Evolutionary conservation across 2,329 filamentous ascomycete species (phyloP).

Genomic region (Pyrenochaeta sp.): DNA sequence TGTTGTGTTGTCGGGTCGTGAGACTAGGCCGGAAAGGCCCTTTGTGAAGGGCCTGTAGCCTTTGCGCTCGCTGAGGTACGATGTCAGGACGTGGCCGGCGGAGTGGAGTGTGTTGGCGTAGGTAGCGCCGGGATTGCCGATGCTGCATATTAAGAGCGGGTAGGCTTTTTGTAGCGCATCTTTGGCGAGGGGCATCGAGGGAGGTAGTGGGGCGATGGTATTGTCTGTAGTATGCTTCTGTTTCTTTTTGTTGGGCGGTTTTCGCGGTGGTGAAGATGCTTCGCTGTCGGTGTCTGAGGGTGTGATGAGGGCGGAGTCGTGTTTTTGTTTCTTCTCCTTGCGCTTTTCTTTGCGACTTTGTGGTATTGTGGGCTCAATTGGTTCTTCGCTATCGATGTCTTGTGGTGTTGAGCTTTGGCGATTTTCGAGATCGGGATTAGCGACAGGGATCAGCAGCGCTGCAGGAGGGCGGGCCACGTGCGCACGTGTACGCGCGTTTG

Average conservation of each 20-base stretch:
- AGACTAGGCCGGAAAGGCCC: constrained; percentile 40
- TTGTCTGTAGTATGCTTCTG: constrained; percentile 1
- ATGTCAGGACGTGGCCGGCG: constrained; percentile 82
- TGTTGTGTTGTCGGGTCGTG: constrained; percentile 34
- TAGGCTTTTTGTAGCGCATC: constrained; percentile 32
- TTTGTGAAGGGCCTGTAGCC: constrained; percentile 42
- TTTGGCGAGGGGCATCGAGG: constrained; percentile 29
- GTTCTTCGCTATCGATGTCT: constrained; percentile 9
- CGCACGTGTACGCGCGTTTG: constrained; percentile 44
- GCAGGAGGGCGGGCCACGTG: constrained; percentile 40
- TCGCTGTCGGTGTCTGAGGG: constrained; percentile 32
- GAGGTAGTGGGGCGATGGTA: constrained; percentile 3
- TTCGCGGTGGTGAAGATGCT: constrained; percentile 9
- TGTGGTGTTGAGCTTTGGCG: constrained; percentile 19
- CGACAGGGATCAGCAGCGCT: constrained; percentile 27
- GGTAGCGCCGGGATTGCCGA: constrained; percentile 77
- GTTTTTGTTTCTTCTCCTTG: constrained; percentile 25
- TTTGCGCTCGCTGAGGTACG: constrained; percentile 41
- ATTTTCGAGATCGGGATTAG: constrained; percentile 29
- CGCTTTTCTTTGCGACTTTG: constrained; percentile 38
- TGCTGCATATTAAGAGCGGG: constrained; percentile 78
- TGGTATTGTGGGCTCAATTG: constrained; percentile 5
- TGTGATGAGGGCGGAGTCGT: constrained; percentile 20
- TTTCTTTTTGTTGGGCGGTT: constrained; percentile 23
- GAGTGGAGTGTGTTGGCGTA: constrained; percentile 85